Percentiles rank a stretch among this genome's conserved stretches.
These are phyloP conservation scores for Microdochium paspali DNA, from an alignment of 2,329 filamentous ascomycete genomes.

Conservation along the genomic window DNA sequence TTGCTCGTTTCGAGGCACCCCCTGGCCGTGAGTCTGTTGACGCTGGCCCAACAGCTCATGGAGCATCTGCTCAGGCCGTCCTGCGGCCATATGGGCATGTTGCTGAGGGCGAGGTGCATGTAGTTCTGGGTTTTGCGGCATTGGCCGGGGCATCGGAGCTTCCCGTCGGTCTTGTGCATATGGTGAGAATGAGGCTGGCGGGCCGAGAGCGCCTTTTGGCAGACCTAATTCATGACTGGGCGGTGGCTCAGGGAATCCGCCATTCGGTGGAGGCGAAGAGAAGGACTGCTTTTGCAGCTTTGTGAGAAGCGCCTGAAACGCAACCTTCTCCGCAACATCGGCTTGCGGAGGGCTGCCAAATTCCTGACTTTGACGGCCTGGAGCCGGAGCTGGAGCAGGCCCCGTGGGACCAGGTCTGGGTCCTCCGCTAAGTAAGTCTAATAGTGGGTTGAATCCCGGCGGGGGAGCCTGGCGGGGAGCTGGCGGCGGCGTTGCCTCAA, in stretches of 20 bases:
- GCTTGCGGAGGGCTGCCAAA: constrained; percentile 26
- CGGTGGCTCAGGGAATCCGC: constrained; percentile 16
- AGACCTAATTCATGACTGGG: constrained; percentile 16
- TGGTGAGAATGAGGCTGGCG: constrained; percentile 38
- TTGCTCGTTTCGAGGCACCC: constrained; percentile 34
- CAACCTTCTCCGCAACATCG: constrained; percentile 68
- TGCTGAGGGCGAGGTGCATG: constrained; percentile 36
- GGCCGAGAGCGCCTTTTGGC: constrained; percentile 28
- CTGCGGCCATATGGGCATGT: constrained; percentile 35
- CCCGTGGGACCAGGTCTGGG: neutral
- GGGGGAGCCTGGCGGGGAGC: constrained; percentile 12
- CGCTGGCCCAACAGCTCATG: constrained; percentile 53
- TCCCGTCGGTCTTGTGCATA: constrained; percentile 36
- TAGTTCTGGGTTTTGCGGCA: constrained; percentile 39
- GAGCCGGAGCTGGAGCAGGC: constrained; percentile 9
- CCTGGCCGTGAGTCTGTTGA: constrained; percentile 43
- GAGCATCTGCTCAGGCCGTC: constrained; percentile 48
- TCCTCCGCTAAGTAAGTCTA: constrained; percentile 13
- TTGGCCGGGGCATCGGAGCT: constrained; percentile 28
- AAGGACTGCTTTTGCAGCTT: constrained; percentile 61
- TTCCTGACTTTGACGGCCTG: constrained; percentile 6
- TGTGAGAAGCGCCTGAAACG: constrained; percentile 72
- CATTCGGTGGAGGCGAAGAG: constrained; percentile 31
- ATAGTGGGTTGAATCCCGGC: constrained; percentile 16
- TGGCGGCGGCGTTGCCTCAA: constrained; percentile 35